Percentiles rank a stretch among this genome's conserved stretches.
phyloP scores from a whole-genome alignment of 371 early-diverging fungal genomes.

The Mortierella sp. region DNA sequence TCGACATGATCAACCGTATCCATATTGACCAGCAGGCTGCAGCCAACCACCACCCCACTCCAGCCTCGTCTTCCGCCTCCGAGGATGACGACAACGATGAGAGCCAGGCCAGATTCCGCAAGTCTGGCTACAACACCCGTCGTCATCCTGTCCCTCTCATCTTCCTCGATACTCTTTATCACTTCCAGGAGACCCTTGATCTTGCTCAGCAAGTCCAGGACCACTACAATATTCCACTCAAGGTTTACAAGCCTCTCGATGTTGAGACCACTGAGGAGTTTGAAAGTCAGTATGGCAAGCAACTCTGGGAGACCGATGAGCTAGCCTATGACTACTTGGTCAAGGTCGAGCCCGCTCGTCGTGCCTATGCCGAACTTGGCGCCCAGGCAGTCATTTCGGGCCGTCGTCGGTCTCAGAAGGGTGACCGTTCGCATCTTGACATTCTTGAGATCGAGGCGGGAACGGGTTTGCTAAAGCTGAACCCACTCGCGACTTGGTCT shows the following conservation, averaged over 20 bases:
- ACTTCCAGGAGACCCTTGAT: constrained; percentile 90
- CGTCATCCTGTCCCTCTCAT: constrained; percentile 82
- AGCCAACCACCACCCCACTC: constrained; percentile 50
- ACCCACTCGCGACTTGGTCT: constrained; percentile 91
- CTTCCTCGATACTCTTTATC: constrained; percentile 93
- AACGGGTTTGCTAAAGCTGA: constrained; percentile 87
- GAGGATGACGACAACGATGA: constrained; percentile 42
- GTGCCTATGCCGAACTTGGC: constrained; percentile 82
- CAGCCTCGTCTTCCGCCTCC: constrained; percentile 52
- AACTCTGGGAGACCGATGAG: constrained; percentile 85
- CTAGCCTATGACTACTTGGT: constrained; percentile 89
- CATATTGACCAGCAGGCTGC: constrained; percentile 57
- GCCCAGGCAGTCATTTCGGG: constrained; percentile 90
- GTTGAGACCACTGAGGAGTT: constrained; percentile 73
- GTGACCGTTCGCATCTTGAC: constrained; percentile 79
- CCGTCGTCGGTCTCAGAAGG: constrained; percentile 89
- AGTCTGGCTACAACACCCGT: constrained; percentile 46
- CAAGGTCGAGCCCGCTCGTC: constrained; percentile 93
- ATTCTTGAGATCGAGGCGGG: constrained; percentile 84
- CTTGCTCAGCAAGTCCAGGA: constrained; percentile 73
- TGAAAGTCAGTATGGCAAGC: constrained; percentile 74
- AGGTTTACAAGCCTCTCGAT: constrained; percentile 78
- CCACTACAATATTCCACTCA: constrained; percentile 78
- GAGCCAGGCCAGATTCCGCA: constrained; percentile 24
- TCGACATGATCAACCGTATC: constrained; percentile 76